Base-by-base conservation (phyloP, 75 land plant species). In the Pseudotsuga menziesii region DNA sequence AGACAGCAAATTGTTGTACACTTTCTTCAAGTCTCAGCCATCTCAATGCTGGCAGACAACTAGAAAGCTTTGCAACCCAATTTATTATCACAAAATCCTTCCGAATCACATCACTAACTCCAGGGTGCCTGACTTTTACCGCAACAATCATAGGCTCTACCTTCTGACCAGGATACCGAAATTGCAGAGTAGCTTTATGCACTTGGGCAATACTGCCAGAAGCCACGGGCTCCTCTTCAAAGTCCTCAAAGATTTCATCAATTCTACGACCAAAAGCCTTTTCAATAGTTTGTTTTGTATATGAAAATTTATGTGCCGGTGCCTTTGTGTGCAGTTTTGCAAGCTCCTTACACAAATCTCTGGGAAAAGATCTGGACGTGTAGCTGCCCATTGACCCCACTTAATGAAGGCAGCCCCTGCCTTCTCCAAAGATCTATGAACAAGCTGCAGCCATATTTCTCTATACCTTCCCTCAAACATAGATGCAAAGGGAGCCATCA, bases 351-450 rank as follows among this genome's bases (percentile, higher is more conserved):
- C 97, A 94, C 16, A 94, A 71, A 82, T 94, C 95, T 72, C 63
- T 80, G 2, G 97, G 61, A 94, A 94, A 59, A 94, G 82, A 83
- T 92, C 95, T 1, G 97, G 95, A 12, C 97, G 85, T 44, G 97
- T 88, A 5, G 97, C 97, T 22, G 93, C 97, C 97, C 97, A 94
- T 75, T 94, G 97, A 25, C 95, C 97, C 97, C 95, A 94, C 80
- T 94, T 94, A 4, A 94, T 94, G 35, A 94, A 94, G 44, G 97
- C 95, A 3, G 97, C 93, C 17, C 97, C 97, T 74, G 95, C 97
- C 29, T 72, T 83, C 71, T 92, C 97, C n/a, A 94, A 60, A 12
- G 92, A 88, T 4, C 56, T 57, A 29, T 80, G 95, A 3, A 94
- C 84, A 58, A 89, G 35, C 48, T 82, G 66, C 35, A 94, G 80